Evolutionary conservation across 164 flowering plant genomes (phyloP).

Genomic region (Protea cynaroides): DNA sequence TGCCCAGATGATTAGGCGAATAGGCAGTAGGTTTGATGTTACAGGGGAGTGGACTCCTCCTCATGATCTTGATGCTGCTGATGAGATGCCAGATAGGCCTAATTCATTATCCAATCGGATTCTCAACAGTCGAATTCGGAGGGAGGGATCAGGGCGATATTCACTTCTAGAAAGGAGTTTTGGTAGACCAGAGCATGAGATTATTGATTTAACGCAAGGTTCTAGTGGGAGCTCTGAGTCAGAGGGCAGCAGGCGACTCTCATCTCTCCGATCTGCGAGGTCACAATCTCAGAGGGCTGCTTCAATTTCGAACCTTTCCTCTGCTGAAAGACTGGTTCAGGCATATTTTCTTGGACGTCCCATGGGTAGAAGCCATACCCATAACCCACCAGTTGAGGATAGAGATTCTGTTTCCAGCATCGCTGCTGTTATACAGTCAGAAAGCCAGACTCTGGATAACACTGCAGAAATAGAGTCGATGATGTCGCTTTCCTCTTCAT

Average conservation of each 20-base stretch:
- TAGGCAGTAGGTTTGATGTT: constrained; percentile 56
- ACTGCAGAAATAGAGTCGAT: constrained; percentile 66
- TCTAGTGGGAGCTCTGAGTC: constrained; percentile 24
- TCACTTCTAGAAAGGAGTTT: neutral
- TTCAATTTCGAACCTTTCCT: constrained; percentile 23
- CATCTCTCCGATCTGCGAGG: constrained; percentile 32
- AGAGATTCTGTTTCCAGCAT: constrained; percentile 76
- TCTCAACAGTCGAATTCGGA: constrained; percentile 33
- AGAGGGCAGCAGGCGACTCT: constrained; percentile 20
- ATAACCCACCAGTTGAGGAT: constrained; percentile 50
- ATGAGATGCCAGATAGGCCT: neutral
- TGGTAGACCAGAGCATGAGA: constrained; percentile 25
- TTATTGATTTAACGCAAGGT: constrained; percentile 34
- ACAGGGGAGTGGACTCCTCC: neutral
- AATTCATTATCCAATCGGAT: constrained; percentile 32
- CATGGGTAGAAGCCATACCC: constrained; percentile 41
- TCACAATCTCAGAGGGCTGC: constrained; percentile 31
- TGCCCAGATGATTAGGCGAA: constrained; percentile 59
- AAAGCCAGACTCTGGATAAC: constrained; percentile 55
- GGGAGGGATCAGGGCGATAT: neutral
- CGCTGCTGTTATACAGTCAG: constrained; percentile 66
- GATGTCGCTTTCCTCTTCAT: constrained; percentile 53
- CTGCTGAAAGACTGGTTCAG: constrained; percentile 32
- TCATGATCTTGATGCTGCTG: neutral
- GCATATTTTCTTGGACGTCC: constrained; percentile 35